These are phyloP conservation scores for Colletotrichum eleusines DNA, from an alignment of 2,329 filamentous ascomycete genomes.

Conservation along the genomic window DNA sequence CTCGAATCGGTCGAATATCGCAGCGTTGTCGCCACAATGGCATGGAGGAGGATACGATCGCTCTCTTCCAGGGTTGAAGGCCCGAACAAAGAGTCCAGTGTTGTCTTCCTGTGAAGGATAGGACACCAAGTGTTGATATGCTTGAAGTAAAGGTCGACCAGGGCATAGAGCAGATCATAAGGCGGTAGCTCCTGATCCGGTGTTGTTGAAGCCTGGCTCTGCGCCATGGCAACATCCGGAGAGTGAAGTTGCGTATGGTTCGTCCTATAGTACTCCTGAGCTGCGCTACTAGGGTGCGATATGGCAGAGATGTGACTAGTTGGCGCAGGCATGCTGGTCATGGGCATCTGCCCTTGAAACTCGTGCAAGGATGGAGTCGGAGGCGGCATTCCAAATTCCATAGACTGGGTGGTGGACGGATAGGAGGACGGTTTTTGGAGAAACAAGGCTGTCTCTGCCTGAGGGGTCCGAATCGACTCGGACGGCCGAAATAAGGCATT, in stretches of 20 bases:
- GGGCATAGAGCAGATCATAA: slow-evolving; percentile 78
- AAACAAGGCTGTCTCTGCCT: slow-evolving; percentile 72
- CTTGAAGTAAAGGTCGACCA: slow-evolving; percentile 83
- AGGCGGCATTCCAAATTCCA: slow-evolving; percentile 64
- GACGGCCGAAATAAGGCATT: slow-evolving; percentile 61
- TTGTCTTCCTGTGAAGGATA: slow-evolving; percentile 87
- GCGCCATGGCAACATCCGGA: slow-evolving; percentile 66
- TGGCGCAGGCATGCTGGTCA: slow-evolving; percentile 54
- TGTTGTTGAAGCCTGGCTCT: slow-evolving; percentile 59
- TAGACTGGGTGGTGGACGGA: slow-evolving; percentile 57
- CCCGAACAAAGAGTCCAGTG: slow-evolving; percentile 85
- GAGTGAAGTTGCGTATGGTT: slow-evolving; percentile 64
- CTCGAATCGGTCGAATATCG: slow-evolving; percentile 84
- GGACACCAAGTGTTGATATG: slow-evolving; percentile 89
- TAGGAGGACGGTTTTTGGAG: slow-evolving; percentile 69
- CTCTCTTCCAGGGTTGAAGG: slow-evolving; percentile 81
- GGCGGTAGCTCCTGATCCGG: slow-evolving; percentile 78
- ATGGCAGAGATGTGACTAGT: slow-evolving; percentile 51
- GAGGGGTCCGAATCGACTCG: slow-evolving; percentile 63
- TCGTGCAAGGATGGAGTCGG: slow-evolving; percentile 63
- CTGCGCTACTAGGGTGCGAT: slow-evolving; percentile 55
- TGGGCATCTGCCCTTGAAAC: slow-evolving; percentile 59
- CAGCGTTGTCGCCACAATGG: slow-evolving; percentile 89
- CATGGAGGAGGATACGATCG: slow-evolving; percentile 85
- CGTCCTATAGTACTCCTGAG: slow-evolving; percentile 64